These are phyloP conservation scores for Solanum medicagineum DNA, from an alignment of 257 asterid genomes.

Conservation along the genomic window DNA sequence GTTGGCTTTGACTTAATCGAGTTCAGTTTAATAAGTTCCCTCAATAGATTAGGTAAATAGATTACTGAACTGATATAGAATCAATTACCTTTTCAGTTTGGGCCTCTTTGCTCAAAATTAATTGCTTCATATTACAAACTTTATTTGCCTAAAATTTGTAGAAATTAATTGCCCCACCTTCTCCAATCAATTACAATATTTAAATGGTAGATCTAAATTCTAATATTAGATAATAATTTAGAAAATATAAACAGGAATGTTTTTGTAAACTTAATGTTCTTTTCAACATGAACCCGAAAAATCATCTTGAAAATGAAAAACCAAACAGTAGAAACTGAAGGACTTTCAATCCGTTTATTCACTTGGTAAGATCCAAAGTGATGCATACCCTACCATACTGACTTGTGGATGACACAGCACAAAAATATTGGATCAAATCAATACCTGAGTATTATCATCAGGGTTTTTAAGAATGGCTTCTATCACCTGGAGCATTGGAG, in stretches of 20 bases:
- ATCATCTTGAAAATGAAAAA: background rate
- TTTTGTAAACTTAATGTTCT: background rate
- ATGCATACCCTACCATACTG: background rate
- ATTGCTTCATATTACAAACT: background rate
- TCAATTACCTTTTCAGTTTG: background rate
- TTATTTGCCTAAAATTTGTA: background rate
- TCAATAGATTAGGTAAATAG: background rate
- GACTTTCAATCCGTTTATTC: background rate
- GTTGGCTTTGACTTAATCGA: background rate
- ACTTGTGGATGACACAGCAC: background rate
- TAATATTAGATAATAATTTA: background rate
- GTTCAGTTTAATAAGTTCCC: background rate
- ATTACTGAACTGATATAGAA: background rate
- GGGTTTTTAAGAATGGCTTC: conserved; percentile 87
- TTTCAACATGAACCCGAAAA: background rate
- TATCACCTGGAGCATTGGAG: conserved; percentile 97
- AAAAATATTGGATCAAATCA: background rate
- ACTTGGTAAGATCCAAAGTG: background rate
- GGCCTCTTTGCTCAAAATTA: background rate
- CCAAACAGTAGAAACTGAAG: background rate
- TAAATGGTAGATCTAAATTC: background rate
- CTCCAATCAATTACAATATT: background rate
- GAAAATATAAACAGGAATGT: background rate
- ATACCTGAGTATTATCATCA: conserved; percentile 81
- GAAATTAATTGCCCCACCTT: background rate